Evolutionary conservation across 2,329 filamentous ascomycete genomes (phyloP).

Genomic region (Fusarium verrucosum): DNA sequence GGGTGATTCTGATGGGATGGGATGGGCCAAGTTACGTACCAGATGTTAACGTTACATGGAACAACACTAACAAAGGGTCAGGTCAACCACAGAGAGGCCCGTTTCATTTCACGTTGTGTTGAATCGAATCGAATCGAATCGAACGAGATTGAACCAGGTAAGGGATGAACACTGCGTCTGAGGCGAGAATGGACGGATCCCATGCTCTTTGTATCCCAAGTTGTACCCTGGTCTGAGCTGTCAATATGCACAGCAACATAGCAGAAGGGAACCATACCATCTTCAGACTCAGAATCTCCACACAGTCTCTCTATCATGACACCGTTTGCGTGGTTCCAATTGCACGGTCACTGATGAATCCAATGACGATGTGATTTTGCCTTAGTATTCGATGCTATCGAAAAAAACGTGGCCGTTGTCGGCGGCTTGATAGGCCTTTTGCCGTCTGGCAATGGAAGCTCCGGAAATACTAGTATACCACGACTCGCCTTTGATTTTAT

Average conservation of each 20-base stretch:
- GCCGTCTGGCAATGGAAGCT: background rate
- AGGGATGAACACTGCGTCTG: conserved; percentile 30
- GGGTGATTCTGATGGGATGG: conserved; percentile 7
- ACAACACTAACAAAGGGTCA: conserved; percentile 17
- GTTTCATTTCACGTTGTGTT: conserved; percentile 37
- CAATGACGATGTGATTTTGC: conserved; percentile 30
- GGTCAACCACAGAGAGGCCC: conserved; percentile 4
- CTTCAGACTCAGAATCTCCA: conserved; percentile 21
- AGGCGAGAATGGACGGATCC: conserved; percentile 31
- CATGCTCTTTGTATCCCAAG: conserved; percentile 34
- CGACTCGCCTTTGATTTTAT: conserved; percentile 10
- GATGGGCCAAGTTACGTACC: conserved; percentile 18
- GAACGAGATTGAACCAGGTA: conserved; percentile 27
- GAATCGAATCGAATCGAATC: conserved; percentile 16
- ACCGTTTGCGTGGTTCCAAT: conserved; percentile 22
- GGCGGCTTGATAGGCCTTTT: conserved; percentile 33
- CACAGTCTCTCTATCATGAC: conserved; percentile 24
- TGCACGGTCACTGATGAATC: conserved; percentile 24
- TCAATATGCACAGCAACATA: conserved; percentile 31
- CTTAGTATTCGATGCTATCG: conserved; percentile 10
- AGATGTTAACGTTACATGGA: conserved; percentile 47
- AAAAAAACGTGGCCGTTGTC: conserved; percentile 33
- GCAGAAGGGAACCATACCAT: conserved; percentile 28
- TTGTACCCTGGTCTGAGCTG: conserved; percentile 18
- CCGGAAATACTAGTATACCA: conserved; percentile 34